phyloP scores from a whole-genome alignment of 805 yeast species.

The Zygotorulaspora danielsina region DNA sequence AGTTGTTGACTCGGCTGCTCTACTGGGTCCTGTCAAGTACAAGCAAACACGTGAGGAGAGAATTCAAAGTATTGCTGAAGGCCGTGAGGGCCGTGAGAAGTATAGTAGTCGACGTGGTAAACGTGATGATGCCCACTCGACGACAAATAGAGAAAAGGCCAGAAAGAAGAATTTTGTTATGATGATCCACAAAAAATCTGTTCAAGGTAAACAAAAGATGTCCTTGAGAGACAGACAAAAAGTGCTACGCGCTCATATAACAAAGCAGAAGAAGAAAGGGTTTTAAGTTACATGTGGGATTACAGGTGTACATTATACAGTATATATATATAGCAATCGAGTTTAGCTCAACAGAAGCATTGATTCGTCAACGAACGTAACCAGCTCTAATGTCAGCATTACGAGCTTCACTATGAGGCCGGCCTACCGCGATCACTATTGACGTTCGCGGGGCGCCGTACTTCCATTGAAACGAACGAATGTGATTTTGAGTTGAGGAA shows the following conservation, averaged over 20 bases:
- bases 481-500: too few species aligned
- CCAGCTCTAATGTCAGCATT: too few species aligned
- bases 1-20: slow-evolving; percentile 68
- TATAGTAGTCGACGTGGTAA: slow-evolving; percentile 86
- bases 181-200: slow-evolving; percentile 95
- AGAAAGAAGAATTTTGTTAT: slow-evolving; percentile 98
- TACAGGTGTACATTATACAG: slow-evolving; percentile 5
- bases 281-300: slow-evolving; percentile 33
- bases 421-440: too few species aligned
- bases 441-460: neutral
- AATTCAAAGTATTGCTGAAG: slow-evolving; percentile 80
- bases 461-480: neutral
- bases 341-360: too few species aligned
- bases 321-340: neutral
- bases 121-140: slow-evolving; percentile 70
- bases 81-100: slow-evolving; percentile 87
- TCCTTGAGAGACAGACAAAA: slow-evolving; percentile 89
- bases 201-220: slow-evolving; percentile 88
- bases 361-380: too few species aligned
- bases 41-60: slow-evolving; percentile 89
- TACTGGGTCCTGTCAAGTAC: slow-evolving; percentile 70
- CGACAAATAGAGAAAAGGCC: slow-evolving; percentile 93
- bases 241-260: slow-evolving; percentile 77
- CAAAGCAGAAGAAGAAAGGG: slow-evolving; percentile 87
- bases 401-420: too few species aligned